phyloP scores from a whole-genome alignment of 495 filamentous ascomycete species.

The Cladorrhinum samala region DNA sequence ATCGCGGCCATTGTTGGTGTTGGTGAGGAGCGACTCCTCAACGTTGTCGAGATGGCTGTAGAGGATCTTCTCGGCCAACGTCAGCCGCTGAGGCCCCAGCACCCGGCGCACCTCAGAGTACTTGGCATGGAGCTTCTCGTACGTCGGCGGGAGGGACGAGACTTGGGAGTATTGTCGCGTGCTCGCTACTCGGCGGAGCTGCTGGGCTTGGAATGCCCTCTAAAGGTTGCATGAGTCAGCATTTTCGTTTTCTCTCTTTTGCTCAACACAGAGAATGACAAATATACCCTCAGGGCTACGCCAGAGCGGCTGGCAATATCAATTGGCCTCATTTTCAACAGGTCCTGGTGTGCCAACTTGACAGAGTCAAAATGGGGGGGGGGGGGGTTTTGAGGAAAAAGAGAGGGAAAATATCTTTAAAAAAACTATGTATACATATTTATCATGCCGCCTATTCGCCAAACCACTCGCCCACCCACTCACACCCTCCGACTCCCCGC shows the following conservation, averaged over 20 bases:
- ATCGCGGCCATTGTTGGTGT: constrained; percentile 70
- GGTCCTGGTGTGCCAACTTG: constrained; percentile 10
- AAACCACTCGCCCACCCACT: neutral
- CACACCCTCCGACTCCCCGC: no score
- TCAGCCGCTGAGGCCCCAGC: constrained; percentile 64
- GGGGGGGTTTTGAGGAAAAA: constrained; percentile 12
- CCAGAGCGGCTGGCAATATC: constrained; percentile 34
- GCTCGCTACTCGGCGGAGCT: constrained; percentile 14
- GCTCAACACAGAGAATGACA: neutral
- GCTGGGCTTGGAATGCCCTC: constrained; percentile 26
- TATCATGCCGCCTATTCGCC: constrained; percentile 10
- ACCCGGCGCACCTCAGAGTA: constrained; percentile 61
- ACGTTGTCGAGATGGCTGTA: constrained; percentile 89
- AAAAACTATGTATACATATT: neutral
- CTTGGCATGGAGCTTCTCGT: constrained; percentile 40
- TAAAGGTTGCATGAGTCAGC: constrained; percentile 4
- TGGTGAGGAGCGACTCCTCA: constrained; percentile 75
- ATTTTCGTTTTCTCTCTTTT: neutral
- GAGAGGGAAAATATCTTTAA: no score
- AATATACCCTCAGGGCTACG: constrained; percentile 26
- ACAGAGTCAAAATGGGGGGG: constrained; percentile 6
- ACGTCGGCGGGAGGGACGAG: constrained; percentile 36
- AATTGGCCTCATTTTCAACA: constrained; percentile 34
- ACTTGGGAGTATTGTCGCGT: constrained; percentile 19
- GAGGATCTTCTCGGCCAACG: constrained; percentile 93